Evolutionary conservation across 2,329 filamentous ascomycete species (phyloP), one percentile per base, ranked within the genome.

Genomic region (Xylaria sp.): DNA sequence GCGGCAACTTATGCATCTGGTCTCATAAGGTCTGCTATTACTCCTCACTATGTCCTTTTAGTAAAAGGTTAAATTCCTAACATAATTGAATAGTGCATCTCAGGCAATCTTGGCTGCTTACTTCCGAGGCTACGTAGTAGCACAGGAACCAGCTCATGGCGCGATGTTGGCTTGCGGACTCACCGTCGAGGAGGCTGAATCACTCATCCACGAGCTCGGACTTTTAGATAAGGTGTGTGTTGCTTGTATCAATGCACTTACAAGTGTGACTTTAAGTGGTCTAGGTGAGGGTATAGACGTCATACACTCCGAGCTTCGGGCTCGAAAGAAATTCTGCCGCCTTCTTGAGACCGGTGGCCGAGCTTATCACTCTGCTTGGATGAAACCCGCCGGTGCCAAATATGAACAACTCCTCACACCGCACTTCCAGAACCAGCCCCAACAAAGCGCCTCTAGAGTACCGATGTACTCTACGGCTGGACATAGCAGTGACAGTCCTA

Each of bases 1-100:
- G 81, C 81, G 0, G 82, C 82, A 0, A 82, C 82, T 0, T 84
- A 82, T 63, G 42, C 42, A 4, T n/a, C 42, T 47, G n/a, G 42
- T n/a, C 42, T 47, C 1, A 47, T 47, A n/a, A 36, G 30, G 32
- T 24, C 34, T 14, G 12, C 8, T 17, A n/a, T 27, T 12, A 3
- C 48, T 21, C 21, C 45, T 7, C 9, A 48, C n/a, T 21, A 6
- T 34, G 9, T 36, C 7, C 11, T 36, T 3, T 8, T 36, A 36
- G 6, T 36, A 36, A 36, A 36, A 3, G 1, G 34, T 36, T 61
- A 24, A 2, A 54, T 45, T 9, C 12, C 34, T 57, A 57, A 57
- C 12, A 17, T 11, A 27, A 3, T 1, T 17, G 27, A 11, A 9
- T 8, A 57, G 54, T 57, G 12, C 54, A 30, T 47, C 21, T 5